These are phyloP conservation scores for Circinella umbellata DNA, from an alignment of 371 early-diverging fungal species.

Conservation along the genomic window DNA sequence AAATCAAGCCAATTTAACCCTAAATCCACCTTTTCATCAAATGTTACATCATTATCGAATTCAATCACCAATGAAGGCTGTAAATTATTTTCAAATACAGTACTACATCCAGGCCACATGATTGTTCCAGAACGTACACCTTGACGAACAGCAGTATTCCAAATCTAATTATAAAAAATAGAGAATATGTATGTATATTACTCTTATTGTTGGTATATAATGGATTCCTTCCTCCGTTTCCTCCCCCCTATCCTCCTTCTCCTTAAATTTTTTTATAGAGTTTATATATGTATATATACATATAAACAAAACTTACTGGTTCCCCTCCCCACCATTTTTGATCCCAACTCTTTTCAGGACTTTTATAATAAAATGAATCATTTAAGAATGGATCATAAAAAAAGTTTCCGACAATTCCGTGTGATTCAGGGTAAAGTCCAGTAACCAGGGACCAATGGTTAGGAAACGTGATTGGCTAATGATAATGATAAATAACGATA, in stretches of 20 bases:
- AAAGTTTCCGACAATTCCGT: constrained; percentile 91
- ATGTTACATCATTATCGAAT: constrained; percentile 54
- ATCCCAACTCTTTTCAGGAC: constrained; percentile 63
- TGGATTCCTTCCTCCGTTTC: no score
- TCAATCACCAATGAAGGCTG: constrained; percentile 72
- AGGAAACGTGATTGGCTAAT: constrained; percentile 85
- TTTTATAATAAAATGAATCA: constrained; percentile 82
- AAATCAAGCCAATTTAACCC: constrained; percentile 83
- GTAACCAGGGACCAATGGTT: constrained; percentile 95
- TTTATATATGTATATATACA: neutral
- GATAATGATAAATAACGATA: neutral
- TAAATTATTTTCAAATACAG: constrained; percentile 32
- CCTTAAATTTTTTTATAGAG: no score
- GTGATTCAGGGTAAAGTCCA: constrained; percentile 89
- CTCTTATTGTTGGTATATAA: no score
- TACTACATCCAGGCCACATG: constrained; percentile 92
- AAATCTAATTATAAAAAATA: constrained; percentile 63
- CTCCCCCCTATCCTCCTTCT: no score
- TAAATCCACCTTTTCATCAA: constrained; percentile 65
- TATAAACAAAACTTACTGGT: constrained; percentile 59
- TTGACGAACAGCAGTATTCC: constrained; percentile 86
- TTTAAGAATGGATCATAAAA: constrained; percentile 83
- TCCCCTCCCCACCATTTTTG: constrained; percentile 92
- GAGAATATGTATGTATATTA: no score
- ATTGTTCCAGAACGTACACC: constrained; percentile 70